Evolutionary conservation across 139 green algal species (phyloP), one percentile per base, ranked within the genome.

Genomic region (Chlamydomonas schloesseri): DNA sequence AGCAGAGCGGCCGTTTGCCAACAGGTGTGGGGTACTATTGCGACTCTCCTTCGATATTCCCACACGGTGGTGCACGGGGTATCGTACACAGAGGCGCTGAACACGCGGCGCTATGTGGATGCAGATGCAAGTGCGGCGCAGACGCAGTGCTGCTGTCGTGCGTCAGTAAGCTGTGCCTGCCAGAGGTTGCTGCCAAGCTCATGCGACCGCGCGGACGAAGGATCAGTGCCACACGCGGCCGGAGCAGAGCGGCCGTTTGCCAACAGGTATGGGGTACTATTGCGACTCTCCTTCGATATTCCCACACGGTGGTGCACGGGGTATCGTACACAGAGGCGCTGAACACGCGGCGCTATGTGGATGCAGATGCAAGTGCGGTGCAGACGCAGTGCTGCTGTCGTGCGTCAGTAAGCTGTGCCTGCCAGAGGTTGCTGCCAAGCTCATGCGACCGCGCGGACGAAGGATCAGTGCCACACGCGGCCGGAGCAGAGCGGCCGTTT

Each of bases 321-420:
- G 42, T 50, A 50, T 50, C 8, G 42, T 50, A 50, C 42, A 64
- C 20, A 58, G 72, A 77, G 83, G 58, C 83, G 83, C 83, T 83
- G n/a, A n/a, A n/a, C n/a, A n/a, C n/a, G n/a, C n/a, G n/a, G n/a
- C n/a, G n/a, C n/a, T n/a, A n/a, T n/a, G n/a, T n/a, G 42, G 42
- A 50, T 50, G 55, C 20, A 62, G 55, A 2, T 23, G 55, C 13
- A 15, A 62, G 55, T 62, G 55, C 55, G 55, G 55, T 88, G 18
- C 93, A 91, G 86, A 96, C 90, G 96, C 97, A 99, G 87, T 97
- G 97, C 47, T 90, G 87, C 8, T 98, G 93, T 15, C 95, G 74
- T 96, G 84, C 9, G 86, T 93, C 29, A 93, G 31, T 37, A 29
- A 13, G 15, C n/a, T 91, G 88, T 89, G 20, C 77, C 88, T 26